These are phyloP conservation scores for Curvularia verruculosa DNA, from an alignment of 2,329 filamentous ascomycete genomes.

Conservation along the genomic window DNA sequence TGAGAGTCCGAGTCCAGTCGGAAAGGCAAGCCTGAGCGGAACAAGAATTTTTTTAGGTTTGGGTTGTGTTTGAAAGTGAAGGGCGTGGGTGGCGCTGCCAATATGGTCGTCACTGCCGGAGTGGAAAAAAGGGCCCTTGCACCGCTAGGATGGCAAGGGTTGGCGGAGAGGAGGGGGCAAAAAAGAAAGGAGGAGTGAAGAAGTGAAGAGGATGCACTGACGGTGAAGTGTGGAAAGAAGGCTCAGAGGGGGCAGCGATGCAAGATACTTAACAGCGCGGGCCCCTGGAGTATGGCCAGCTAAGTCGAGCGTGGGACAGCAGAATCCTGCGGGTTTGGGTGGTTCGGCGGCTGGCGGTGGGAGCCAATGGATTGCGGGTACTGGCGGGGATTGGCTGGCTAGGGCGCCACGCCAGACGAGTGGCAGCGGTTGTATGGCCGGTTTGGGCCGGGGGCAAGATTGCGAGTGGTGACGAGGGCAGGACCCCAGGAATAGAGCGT, in stretches of 20 bases:
- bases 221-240: conserved; percentile 21
- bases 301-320: conserved; percentile 14
- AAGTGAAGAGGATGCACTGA: conserved; percentile 41
- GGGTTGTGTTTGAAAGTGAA: conserved; percentile 21
- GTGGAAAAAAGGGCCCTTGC: conserved; percentile 33
- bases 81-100: conserved; percentile 40
- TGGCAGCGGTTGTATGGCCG: conserved; percentile 43
- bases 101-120: conserved; percentile 33
- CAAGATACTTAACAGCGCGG: conserved; percentile 41
- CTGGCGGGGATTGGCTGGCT: conserved; percentile 27
- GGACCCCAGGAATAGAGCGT: conserved; percentile 40
- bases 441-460: conserved; percentile 34
- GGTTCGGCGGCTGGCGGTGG: conserved; percentile 31
- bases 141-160: conserved; percentile 40
- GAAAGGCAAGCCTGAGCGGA: conserved; percentile 24
- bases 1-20: conserved; percentile 33
- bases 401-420: conserved; percentile 39
- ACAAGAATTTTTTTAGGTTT: conserved; percentile 15
- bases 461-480: conserved; percentile 33
- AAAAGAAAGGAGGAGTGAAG: conserved; percentile 32
- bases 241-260: conserved; percentile 32
- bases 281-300: conserved; percentile 16
- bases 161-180: conserved; percentile 12
- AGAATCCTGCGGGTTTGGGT: conserved; percentile 29
- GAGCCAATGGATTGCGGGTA: conserved; percentile 38